A percentile compares a stretch with the other conserved stretches of the same genome.
Conservation (phyloP, 192 early-diverging fungal species). For the Rhizoclosmatium globosum region DNA sequence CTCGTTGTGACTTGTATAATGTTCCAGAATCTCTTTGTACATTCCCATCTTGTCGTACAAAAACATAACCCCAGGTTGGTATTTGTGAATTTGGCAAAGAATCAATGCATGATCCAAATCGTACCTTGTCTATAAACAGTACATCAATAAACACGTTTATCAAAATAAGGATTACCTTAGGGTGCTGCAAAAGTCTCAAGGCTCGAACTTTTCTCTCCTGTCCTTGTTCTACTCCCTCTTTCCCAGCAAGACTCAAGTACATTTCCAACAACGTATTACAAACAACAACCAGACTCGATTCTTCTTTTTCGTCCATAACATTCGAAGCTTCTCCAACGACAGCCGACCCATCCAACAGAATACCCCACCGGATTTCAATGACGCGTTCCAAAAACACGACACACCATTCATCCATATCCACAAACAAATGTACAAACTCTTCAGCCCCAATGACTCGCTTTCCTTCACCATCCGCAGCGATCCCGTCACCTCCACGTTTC, state of each 20-base stretch:
- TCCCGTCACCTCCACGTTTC: neutral
- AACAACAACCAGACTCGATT: conserved; percentile 65
- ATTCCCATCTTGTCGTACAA: conserved; percentile 87
- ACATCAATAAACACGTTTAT: neutral
- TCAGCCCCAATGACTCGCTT: conserved; percentile 35
- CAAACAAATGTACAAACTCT: conserved; percentile 89
- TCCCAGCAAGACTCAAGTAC: conserved; percentile 68
- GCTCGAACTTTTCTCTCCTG: conserved; percentile 28
- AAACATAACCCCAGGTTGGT: conserved; percentile 86
- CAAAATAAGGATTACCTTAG: conserved; percentile 51
- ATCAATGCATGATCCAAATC: conserved; percentile 94
- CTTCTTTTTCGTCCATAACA: conserved; percentile 61
- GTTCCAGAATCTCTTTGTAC: conserved; percentile 60
- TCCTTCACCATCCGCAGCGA: conserved; percentile 8
- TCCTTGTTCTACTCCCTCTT: neutral
- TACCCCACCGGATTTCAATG: conserved; percentile 77
- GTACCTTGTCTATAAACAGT: conserved; percentile 59
- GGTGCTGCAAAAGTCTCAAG: conserved; percentile 73
- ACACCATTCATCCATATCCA: conserved; percentile 81
- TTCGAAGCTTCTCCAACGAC: conserved; percentile 12
- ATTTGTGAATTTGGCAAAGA: conserved; percentile 85
- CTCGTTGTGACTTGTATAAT: conserved; percentile 55
- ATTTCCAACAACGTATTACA: conserved; percentile 95
- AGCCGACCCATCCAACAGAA: conserved; percentile 29
- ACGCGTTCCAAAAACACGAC: conserved; percentile 87